phyloP scores from a whole-genome alignment of 108 stramenopile species.

The Skeletonema marinoi region DNA sequence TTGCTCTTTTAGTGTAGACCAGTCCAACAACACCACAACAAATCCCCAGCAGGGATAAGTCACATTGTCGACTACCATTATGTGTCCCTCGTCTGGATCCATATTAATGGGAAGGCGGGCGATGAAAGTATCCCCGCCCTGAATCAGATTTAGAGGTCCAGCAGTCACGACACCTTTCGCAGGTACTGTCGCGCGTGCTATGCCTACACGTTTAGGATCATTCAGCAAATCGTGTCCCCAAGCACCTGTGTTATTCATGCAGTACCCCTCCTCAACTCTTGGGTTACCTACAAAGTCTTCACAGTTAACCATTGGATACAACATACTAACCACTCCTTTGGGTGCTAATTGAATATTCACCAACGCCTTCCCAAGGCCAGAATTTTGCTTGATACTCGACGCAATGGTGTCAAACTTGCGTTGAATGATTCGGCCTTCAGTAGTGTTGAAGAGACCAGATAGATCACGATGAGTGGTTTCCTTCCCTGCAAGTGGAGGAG shows the following conservation, averaged over 20 bases:
- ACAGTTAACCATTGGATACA: constrained; percentile 31
- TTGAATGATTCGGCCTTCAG: constrained; percentile 6
- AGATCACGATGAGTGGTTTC: constrained; percentile 30
- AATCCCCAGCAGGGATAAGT: constrained; percentile 60
- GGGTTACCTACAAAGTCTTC: constrained; percentile 22
- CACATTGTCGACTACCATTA: constrained; percentile 44
- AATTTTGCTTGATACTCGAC: constrained; percentile 18
- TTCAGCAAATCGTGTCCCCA: constrained; percentile 42
- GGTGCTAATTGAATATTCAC: constrained; percentile 38
- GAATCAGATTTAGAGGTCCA: constrained; percentile 51
- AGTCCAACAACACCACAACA: constrained; percentile 41
- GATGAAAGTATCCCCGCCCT: constrained; percentile 50
- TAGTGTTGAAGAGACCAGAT: constrained; percentile 15
- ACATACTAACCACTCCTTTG: constrained; percentile 27
- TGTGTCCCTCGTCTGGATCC: constrained; percentile 10
- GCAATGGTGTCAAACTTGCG: constrained; percentile 36
- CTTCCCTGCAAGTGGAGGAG: constrained; percentile 21
- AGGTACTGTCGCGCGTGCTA: constrained; percentile 36
- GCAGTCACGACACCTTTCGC: constrained; percentile 50
- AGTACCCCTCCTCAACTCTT: constrained; percentile 23
- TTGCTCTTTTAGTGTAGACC: constrained; percentile 33
- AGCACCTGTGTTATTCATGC: constrained; percentile 40
- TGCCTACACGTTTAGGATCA: constrained; percentile 19
- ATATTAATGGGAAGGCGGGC: constrained; percentile 51
- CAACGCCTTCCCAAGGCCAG: constrained; percentile 25